A percentile compares a stretch with the other conserved stretches of the same genome.
Conservation (phyloP, 495 filamentous ascomycete genomes). For the Achaetomiella virescens region DNA sequence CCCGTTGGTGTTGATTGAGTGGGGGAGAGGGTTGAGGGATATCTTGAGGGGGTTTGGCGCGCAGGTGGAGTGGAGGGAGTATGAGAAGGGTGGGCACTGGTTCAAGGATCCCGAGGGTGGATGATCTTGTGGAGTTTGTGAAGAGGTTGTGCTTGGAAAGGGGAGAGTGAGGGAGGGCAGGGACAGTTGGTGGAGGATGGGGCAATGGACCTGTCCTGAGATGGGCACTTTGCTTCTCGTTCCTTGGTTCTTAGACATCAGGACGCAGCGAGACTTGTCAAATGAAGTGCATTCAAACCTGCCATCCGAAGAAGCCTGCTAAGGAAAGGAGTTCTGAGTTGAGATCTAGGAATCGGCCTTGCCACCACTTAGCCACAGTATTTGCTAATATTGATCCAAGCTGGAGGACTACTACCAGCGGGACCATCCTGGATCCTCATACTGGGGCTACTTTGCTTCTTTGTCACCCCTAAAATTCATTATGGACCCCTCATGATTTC, state of each 20-base stretch:
- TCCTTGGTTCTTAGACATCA: neutral
- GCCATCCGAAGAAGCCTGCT: too few species aligned
- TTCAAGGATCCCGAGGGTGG: slow-evolving; percentile 46
- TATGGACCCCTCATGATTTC: too few species aligned
- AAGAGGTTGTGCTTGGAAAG: slow-evolving; percentile 3
- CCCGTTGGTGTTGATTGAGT: slow-evolving; percentile 39
- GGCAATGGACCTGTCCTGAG: slow-evolving; percentile 8
- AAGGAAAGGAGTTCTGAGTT: too few species aligned
- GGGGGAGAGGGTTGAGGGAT: slow-evolving; percentile 39
- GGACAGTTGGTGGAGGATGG: neutral
- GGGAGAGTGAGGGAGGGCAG: neutral
- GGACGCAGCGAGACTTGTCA: neutral
- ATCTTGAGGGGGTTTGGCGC: slow-evolving; percentile 36
- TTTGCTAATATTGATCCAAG: too few species aligned
- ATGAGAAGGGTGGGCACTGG: slow-evolving; percentile 52
- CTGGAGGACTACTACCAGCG: too few species aligned
- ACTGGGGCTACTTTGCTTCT: too few species aligned
- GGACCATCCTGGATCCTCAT: too few species aligned
- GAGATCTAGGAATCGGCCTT: too few species aligned
- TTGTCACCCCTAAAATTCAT: too few species aligned
- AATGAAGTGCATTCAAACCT: neutral
- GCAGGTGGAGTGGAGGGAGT: slow-evolving; percentile 45
- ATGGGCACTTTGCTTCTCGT: neutral
- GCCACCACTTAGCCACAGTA: too few species aligned
- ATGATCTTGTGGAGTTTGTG: slow-evolving; percentile 47